Percentiles rank a stretch among this genome's conserved stretches.
phyloP scores from a whole-genome alignment of 2,329 filamentous ascomycete species.

The Colletotrichum sansevieriae region DNA sequence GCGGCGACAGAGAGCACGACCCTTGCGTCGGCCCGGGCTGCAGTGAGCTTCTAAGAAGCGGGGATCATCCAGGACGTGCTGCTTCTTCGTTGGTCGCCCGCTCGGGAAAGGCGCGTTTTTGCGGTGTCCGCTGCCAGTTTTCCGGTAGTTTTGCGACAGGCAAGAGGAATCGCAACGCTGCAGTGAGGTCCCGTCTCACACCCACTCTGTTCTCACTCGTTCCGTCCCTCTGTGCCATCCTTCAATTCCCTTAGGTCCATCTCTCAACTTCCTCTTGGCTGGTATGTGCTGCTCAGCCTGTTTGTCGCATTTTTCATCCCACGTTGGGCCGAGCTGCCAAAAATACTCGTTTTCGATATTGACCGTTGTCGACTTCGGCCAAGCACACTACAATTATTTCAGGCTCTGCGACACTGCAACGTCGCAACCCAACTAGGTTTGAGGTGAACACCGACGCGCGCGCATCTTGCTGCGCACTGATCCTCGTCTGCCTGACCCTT shows the following conservation, averaged over 20 bases:
- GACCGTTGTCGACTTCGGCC: conserved; percentile 12
- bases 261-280: background rate
- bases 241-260: conserved; percentile 12
- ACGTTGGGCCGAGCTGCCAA: conserved; percentile 9
- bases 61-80: conserved; percentile 21
- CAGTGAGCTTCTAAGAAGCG: conserved; percentile 22
- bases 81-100: conserved; percentile 7
- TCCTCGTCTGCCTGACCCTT: conserved; percentile 9
- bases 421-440: conserved; percentile 8
- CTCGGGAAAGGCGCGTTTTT: conserved; percentile 23
- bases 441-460: conserved; percentile 14
- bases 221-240: conserved; percentile 16
- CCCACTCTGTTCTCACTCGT: conserved; percentile 23
- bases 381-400: conserved; percentile 14
- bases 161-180: conserved; percentile 8
- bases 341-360: conserved; percentile 5
- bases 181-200: conserved; percentile 21
- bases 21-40: conserved; percentile 36
- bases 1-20: conserved; percentile 34
- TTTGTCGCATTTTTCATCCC: conserved; percentile 18
- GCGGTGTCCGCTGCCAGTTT: background rate
- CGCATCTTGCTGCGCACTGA: conserved; percentile 20
- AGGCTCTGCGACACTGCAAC: conserved; percentile 33
- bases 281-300: conserved; percentile 15
- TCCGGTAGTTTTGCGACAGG: too few species aligned